A percentile compares a stretch with the other conserved stretches of the same genome.
Evolutionary conservation across 768 basidiomycete genomes (phyloP).

Genomic region (Leccinum uliginosum): DNA sequence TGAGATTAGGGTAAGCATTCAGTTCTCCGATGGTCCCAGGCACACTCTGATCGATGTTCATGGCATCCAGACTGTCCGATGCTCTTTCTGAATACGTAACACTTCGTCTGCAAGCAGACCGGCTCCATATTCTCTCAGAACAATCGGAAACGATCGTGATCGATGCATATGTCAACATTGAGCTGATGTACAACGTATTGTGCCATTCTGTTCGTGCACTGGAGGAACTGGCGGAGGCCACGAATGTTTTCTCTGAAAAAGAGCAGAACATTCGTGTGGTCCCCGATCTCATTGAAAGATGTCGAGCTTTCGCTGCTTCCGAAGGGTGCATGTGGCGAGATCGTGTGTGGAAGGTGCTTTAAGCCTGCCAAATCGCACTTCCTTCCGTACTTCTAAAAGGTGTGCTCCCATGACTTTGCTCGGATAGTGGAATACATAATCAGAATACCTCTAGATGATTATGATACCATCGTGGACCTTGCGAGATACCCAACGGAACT

Average conservation of each 20-base stretch:
- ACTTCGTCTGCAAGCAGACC: slow-evolving; percentile 14
- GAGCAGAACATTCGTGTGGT: slow-evolving; percentile 19
- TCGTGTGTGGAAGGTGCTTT: slow-evolving; percentile 20
- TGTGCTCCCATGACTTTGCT: slow-evolving; percentile 15
- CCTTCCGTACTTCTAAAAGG: slow-evolving; percentile 36
- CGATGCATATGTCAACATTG: slow-evolving; percentile 11
- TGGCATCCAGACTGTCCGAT: slow-evolving; percentile 14
- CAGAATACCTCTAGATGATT: slow-evolving; percentile 32
- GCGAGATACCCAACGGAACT: slow-evolving; percentile 19
- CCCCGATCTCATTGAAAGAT: slow-evolving; percentile 25
- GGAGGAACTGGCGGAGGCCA: slow-evolving; percentile 35
- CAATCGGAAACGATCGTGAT: slow-evolving; percentile 18
- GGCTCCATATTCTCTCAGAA: slow-evolving; percentile 21
- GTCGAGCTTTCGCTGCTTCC: slow-evolving; percentile 22
- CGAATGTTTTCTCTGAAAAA: slow-evolving; percentile 31
- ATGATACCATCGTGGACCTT: slow-evolving; percentile 28
- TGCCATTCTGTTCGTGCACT: slow-evolving; percentile 27
- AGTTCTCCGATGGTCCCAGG: background rate
- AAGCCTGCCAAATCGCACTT: slow-evolving; percentile 18
- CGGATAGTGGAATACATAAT: background rate
- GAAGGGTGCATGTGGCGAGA: slow-evolving; percentile 27
- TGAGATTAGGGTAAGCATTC: slow-evolving; percentile 57
- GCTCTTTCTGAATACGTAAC: slow-evolving; percentile 13
- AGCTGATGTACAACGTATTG: slow-evolving; percentile 18
- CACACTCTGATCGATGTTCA: background rate